Conservation (phyloP, 441 rosid genomes). For the Caryocar brasiliense region DNA sequence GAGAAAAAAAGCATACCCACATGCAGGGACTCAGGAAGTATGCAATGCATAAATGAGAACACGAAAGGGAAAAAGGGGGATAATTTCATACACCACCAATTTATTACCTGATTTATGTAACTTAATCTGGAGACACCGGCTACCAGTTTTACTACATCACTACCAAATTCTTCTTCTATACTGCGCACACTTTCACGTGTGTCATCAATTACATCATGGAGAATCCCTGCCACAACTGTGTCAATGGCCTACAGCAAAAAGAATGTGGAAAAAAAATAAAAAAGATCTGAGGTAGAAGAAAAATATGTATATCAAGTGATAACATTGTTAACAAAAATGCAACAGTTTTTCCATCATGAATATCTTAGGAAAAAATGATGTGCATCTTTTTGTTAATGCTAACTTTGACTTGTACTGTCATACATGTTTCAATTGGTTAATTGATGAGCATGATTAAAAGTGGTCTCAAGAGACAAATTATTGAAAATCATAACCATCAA, state of each 20-base stretch:
- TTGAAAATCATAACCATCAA: no score
- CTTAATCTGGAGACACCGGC: constrained; percentile 69
- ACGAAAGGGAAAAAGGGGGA: background rate
- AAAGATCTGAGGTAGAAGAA: no score
- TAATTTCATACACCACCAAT: background rate
- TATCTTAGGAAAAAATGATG: no score
- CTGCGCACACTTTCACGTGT: constrained; percentile 35
- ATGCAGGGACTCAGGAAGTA: no score
- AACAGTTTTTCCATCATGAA: no score
- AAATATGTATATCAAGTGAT: no score
- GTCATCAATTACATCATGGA: constrained; percentile 65
- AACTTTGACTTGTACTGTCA: no score
- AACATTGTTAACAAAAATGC: no score
- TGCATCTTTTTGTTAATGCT: no score
- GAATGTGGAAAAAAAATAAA: background rate
- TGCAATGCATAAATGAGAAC: background rate
- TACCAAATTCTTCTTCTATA: constrained; percentile 54
- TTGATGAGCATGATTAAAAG: no score
- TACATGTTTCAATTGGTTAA: no score
- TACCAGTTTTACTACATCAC: constrained; percentile 55
- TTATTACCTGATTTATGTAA: constrained; percentile 54
- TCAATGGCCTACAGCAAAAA: constrained; percentile 41
- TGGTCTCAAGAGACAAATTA: no score
- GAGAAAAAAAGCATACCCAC: background rate
- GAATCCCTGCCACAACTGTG: constrained; percentile 66